Conservation (phyloP, 2,329 filamentous ascomycete genomes). For the Clonostachys sp. region DNA sequence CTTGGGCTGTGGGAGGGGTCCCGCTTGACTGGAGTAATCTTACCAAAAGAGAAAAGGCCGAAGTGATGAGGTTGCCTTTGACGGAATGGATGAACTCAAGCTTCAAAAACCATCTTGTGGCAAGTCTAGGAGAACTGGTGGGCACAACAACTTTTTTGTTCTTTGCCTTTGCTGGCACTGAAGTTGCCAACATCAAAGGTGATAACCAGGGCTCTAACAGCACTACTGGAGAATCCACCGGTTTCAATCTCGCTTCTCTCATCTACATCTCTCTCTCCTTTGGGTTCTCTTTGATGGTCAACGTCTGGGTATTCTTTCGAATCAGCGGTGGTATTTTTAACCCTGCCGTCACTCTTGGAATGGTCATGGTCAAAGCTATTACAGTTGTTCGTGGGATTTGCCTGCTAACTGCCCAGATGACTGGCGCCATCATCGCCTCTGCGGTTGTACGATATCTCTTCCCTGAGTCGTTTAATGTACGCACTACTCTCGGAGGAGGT, state of each 20-base stretch:
- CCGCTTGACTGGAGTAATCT: too few relatives aligned
- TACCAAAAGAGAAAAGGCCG: too few relatives aligned
- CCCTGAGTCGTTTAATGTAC: constrained; percentile 33
- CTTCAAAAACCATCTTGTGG: too few relatives aligned
- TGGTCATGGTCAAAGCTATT: constrained; percentile 44
- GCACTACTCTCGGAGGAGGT: constrained; percentile 30
- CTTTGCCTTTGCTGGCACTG: constrained; percentile 34
- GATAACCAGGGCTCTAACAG: constrained; percentile 21
- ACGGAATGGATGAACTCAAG: too few relatives aligned
- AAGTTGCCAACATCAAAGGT: constrained; percentile 30
- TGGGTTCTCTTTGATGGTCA: constrained; percentile 37
- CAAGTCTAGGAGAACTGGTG: constrained; percentile 29
- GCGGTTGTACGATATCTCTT: constrained; percentile 35
- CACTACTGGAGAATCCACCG: constrained; percentile 34
- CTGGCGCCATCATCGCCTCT: constrained; percentile 37
- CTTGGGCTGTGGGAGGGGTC: too few relatives aligned
- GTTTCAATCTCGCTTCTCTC: constrained; percentile 34
- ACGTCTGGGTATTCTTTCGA: constrained; percentile 42
- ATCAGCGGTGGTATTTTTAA: constrained; percentile 33
- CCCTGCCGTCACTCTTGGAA: constrained; percentile 40
- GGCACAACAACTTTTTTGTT: constrained; percentile 37
- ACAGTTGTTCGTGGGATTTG: constrained; percentile 34
- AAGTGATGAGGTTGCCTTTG: too few relatives aligned
- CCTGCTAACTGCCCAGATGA: constrained; percentile 45
- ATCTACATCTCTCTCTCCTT: constrained; percentile 36